Percentiles rank a stretch among this genome's conserved stretches.
These are phyloP conservation scores for Tylopilus plumbeoviolaceoides DNA, from an alignment of 768 basidiomycete species.

Conservation along the genomic window DNA sequence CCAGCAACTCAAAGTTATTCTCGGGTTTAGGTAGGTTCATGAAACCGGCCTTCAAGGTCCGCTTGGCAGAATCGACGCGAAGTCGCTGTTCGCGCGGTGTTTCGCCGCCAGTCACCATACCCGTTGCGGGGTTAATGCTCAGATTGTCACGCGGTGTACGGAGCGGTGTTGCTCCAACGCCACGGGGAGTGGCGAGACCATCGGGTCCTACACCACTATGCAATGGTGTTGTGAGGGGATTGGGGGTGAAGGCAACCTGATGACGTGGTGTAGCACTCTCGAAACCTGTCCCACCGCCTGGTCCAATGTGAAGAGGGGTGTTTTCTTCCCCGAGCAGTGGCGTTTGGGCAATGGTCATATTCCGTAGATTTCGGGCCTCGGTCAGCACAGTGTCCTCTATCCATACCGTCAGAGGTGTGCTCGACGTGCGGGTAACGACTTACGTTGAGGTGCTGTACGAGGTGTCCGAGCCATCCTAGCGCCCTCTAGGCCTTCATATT, in stretches of 20 bases:
- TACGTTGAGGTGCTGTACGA: slow-evolving; percentile 88
- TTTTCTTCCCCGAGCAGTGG: slow-evolving; percentile 97
- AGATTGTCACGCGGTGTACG: slow-evolving; percentile 96
- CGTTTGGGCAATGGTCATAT: slow-evolving; percentile 89
- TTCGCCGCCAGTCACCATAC: slow-evolving; percentile 48
- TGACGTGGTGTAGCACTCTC: slow-evolving; percentile 94
- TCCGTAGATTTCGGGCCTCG: slow-evolving; percentile 93
- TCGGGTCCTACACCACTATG: slow-evolving; percentile 43
- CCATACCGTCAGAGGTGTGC: slow-evolving; percentile 1
- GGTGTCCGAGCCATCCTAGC: slow-evolving; percentile 94
- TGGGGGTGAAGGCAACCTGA: slow-evolving; percentile 88
- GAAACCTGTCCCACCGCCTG: slow-evolving; percentile 85
- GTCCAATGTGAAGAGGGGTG: slow-evolving; percentile 77
- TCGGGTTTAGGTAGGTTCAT: slow-evolving; percentile 84
- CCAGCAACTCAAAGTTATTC: slow-evolving; percentile 94
- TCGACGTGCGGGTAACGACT: slow-evolving; percentile 31
- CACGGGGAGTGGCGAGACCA: slow-evolving; percentile 54
- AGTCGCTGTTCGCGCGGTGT: slow-evolving; percentile 78
- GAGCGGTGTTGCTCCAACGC: slow-evolving; percentile 68
- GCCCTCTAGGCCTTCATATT: slow-evolving; percentile 85
- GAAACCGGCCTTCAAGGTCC: slow-evolving; percentile 78
- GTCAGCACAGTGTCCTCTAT: slow-evolving; percentile 93
- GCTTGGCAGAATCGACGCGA: slow-evolving; percentile 60
- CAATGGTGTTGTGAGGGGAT: slow-evolving; percentile 88
- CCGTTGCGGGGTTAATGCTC: slow-evolving; percentile 76